Evolutionary conservation across 1,139 yeast species (phyloP), one percentile per base, ranked within the genome.

Genomic region (Meyerozyma smithsonii): DNA sequence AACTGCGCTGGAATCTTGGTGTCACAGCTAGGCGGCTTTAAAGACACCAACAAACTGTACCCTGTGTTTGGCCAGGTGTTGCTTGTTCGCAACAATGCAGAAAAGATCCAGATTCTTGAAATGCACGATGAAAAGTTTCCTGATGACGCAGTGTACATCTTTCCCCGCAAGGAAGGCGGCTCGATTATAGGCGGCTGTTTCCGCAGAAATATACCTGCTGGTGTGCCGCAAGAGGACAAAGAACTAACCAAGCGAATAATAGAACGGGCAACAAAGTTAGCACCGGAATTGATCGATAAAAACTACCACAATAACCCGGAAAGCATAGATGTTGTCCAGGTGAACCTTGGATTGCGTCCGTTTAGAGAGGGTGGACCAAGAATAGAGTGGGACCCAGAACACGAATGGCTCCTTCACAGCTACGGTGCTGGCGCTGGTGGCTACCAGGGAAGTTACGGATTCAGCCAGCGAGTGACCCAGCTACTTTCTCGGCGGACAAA

Each of bases 101-200:
- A 23, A 14, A 12, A 10, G 21, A 38, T 26, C 11, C 15, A 12
- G 8, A 8, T 26, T 8, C 15, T 26, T 10, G n/a, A 26, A 14
- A 8, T 4, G 8, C 4, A 4, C 8, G 30, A 26, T 14, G 16
- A n/a, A 4, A 62, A 56, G 0, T 48, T 49, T 21, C 59, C 61
- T 1, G 47, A 63, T 36, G 80, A 75, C 46, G 45, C 55, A 45
- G 54, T 74, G 21, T 76, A 76, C 46, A 54, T 72, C 14, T 68
- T 75, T 68, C 81, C 81, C 5, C 54, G 81, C 36, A 66, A 67
- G 42, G 81, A 76, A 52, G 81, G 81, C 11, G 81, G 79, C 2
- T 59, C 71, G 17, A 69, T 74, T 21, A 64, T 76, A 37, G 81
- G 81, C 1, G 81, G 81, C 1, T 67, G 76, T 45, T 68, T 70